phyloP scores from a whole-genome alignment of 2,329 filamentous ascomycete species.

The Fusarium austroafricanum region DNA sequence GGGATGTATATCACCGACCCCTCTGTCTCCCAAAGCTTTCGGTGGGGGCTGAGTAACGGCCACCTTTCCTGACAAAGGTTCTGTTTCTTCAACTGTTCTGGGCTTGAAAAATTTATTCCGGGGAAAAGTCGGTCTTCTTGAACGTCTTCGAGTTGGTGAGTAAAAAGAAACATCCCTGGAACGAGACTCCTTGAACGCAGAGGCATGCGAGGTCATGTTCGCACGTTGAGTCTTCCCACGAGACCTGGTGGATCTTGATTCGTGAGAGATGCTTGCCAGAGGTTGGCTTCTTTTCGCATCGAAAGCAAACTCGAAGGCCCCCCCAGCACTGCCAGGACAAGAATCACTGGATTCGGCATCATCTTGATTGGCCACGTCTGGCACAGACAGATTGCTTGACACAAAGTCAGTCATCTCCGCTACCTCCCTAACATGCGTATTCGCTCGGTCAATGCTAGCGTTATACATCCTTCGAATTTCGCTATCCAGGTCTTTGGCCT shows the following conservation, averaged over 20 bases:
- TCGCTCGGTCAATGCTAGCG: too few species aligned
- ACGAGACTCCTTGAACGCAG: too few species aligned
- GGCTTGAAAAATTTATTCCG: background rate
- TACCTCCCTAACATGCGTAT: too few species aligned
- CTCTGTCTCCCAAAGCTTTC: background rate
- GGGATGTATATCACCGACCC: background rate
- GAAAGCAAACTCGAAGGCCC: slow-evolving; percentile 2
- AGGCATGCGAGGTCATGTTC: too few species aligned
- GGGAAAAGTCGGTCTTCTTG: too few species aligned
- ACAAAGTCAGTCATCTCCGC: too few species aligned
- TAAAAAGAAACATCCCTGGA: too few species aligned
- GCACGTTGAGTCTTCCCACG: too few species aligned
- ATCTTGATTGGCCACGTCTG: background rate
- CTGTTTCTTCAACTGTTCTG: background rate
- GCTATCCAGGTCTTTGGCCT: background rate
- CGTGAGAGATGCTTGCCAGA: background rate
- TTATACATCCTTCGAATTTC: background rate
- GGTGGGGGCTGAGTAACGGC: background rate
- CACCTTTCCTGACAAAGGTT: background rate
- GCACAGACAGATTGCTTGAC: too few species aligned
- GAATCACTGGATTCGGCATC: too few species aligned
- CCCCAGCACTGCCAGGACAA: slow-evolving; percentile 4
- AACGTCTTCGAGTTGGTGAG: too few species aligned
- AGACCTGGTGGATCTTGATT: background rate
- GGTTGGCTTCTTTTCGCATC: background rate